Evolutionary conservation across 768 basidiomycete genomes (phyloP).

Genomic region (Clathrus columnatus): DNA sequence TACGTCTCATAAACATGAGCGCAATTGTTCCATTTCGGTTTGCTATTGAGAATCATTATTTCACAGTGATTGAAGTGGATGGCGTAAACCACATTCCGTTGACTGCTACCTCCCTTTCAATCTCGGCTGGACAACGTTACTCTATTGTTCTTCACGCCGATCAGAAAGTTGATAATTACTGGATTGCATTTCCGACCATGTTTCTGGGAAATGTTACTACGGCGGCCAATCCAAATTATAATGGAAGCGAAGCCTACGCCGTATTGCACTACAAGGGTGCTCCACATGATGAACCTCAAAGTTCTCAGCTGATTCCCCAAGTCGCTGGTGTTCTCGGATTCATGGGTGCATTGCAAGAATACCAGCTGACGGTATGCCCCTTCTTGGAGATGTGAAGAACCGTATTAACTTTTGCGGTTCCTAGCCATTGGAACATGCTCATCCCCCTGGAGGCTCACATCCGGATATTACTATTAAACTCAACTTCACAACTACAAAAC

Average conservation of each 20-base stretch:
- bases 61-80: constrained; percentile 36
- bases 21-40: constrained; percentile 24
- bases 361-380: constrained; percentile 1
- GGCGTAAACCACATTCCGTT: constrained; percentile 29
- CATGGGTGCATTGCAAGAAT: constrained; percentile 2
- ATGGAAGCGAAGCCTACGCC: constrained; percentile 28
- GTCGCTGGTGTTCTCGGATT: background rate
- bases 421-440: constrained; percentile 2
- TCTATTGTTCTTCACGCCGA: constrained; percentile 33
- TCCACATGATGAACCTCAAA: constrained; percentile 26
- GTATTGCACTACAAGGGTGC: constrained; percentile 38
- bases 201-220: constrained; percentile 5
- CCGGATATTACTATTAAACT: constrained; percentile 6
- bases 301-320: background rate
- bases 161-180: constrained; percentile 37
- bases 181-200: constrained; percentile 19
- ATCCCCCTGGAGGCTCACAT: background rate
- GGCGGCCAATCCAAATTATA: constrained; percentile 4
- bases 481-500: constrained; percentile 10
- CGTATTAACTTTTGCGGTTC: background rate
- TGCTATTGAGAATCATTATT: constrained; percentile 36
- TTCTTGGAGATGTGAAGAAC: background rate
- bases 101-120: constrained; percentile 30
- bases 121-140: constrained; percentile 29
- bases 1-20: constrained; percentile 9